These are phyloP conservation scores for Purpureocillium takamizusanense DNA, from an alignment of 2,329 filamentous ascomycete species.

Conservation along the genomic window DNA sequence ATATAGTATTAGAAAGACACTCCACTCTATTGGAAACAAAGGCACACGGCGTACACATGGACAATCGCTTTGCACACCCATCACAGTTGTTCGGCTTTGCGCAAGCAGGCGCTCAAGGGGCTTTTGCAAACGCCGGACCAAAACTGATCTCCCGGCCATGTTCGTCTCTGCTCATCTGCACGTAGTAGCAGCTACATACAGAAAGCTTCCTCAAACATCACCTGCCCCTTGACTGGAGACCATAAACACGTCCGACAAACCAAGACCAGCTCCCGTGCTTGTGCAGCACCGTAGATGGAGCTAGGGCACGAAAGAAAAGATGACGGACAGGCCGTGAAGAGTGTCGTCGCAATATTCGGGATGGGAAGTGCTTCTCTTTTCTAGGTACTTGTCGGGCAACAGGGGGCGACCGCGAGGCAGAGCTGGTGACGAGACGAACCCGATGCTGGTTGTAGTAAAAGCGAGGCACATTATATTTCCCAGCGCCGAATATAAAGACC, in stretches of 20 bases:
- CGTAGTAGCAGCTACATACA: constrained; percentile 11
- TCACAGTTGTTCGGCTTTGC: too few species aligned
- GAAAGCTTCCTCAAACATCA: constrained; percentile 17
- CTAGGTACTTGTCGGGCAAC: constrained; percentile 9
- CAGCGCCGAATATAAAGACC: constrained; percentile 15
- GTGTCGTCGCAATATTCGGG: constrained; percentile 9
- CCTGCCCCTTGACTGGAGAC: constrained; percentile 18
- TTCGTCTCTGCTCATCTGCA: constrained; percentile 14
- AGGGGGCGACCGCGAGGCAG: constrained; percentile 10
- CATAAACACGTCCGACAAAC: constrained; percentile 28
- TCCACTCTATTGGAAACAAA: too few species aligned
- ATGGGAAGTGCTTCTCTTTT: constrained; percentile 10
- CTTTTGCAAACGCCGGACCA: constrained; percentile 20
- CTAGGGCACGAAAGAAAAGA: constrained; percentile 8
- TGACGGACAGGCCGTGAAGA: constrained; percentile 8
- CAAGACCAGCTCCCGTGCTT: background rate
- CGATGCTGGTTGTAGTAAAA: constrained; percentile 8
- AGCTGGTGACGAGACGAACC: constrained; percentile 13
- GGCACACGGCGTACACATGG: background rate
- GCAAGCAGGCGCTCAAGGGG: too few species aligned
- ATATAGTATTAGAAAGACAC: too few species aligned
- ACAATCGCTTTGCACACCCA: background rate
- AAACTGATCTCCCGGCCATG: constrained; percentile 29
- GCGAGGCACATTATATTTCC: constrained; percentile 22
- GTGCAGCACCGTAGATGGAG: too few species aligned